A percentile compares a stretch with the other conserved stretches of the same genome.
phyloP scores from a whole-genome alignment of 768 basidiomycete genomes.

The Suillus placidus region DNA sequence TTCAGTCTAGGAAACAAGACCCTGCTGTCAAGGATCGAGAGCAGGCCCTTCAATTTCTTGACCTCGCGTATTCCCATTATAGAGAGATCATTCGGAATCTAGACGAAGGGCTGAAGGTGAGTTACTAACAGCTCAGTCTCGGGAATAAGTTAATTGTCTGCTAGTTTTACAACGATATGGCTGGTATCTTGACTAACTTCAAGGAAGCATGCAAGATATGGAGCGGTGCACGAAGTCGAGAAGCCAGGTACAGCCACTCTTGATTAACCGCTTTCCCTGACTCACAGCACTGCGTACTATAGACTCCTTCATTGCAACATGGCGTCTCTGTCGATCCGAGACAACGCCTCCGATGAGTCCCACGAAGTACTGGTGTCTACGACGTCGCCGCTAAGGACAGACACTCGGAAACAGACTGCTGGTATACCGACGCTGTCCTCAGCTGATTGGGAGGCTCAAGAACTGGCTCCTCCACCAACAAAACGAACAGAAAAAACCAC shows the following conservation, averaged over 20 bases:
- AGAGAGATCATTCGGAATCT: conserved; percentile 82
- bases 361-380: not conserved
- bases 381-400: not conserved
- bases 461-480: conserved; percentile 44
- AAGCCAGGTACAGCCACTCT: conserved; percentile 63
- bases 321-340: conserved; percentile 36
- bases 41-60: conserved; percentile 77
- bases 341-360: conserved; percentile 14
- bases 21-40: conserved; percentile 79
- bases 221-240: conserved; percentile 70
- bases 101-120: conserved; percentile 84
- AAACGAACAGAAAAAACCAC: not conserved
- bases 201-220: conserved; percentile 77
- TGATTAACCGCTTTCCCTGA: not conserved
- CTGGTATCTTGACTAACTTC: conserved; percentile 70
- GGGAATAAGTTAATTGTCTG: not conserved
- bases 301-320: conserved; percentile 27
- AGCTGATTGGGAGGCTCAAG: conserved; percentile 57
- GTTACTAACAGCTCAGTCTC: conserved; percentile 12
- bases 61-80: conserved; percentile 86
- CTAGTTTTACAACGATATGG: conserved; percentile 93
- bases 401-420: conserved; percentile 32
- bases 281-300: not conserved
- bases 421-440: conserved; percentile 51
- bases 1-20: conserved; percentile 79